phyloP scores from a whole-genome alignment of 2,329 filamentous ascomycete genomes.

The Diaporthe batatas region DNA sequence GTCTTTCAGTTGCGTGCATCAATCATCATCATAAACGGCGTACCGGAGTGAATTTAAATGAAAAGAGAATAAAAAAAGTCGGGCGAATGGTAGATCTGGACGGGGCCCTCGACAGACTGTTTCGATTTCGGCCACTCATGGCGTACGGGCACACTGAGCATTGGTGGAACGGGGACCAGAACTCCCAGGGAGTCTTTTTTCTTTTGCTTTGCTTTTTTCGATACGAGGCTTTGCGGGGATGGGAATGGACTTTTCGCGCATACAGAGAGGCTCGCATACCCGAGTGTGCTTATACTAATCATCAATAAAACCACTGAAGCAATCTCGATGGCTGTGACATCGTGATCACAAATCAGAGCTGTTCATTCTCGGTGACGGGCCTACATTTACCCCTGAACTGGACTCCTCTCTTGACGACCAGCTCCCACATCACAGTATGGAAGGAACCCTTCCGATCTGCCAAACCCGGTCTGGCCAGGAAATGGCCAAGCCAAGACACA shows the following conservation, averaged over 20 bases:
- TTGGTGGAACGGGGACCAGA: conserved; percentile 9
- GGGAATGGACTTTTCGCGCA: neutral
- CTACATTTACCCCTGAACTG: neutral
- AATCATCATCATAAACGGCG: conserved; percentile 21
- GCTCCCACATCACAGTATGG: neutral
- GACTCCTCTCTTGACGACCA: neutral
- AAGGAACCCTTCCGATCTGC: neutral
- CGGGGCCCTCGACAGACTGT: conserved; percentile 33
- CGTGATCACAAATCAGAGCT: conserved; percentile 29
- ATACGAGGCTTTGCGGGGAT: neutral
- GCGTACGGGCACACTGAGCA: conserved; percentile 33
- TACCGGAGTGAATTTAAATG: conserved; percentile 33
- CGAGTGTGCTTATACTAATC: conserved; percentile 26
- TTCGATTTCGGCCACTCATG: conserved; percentile 12
- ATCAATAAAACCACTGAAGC: conserved; percentile 17
- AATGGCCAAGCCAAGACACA: neutral
- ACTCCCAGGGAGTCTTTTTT: conserved; percentile 18
- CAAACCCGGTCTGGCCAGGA: neutral
- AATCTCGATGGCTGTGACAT: conserved; percentile 18
- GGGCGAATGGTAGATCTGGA: neutral
- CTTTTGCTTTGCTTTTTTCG: neutral
- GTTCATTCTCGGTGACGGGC: neutral
- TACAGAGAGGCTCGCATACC: conserved; percentile 3
- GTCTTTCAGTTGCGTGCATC: conserved; percentile 33
- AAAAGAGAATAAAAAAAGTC: neutral